Evolutionary conservation across 345 rosid genomes (phyloP).

Genomic region (Camelina laxa): DNA sequence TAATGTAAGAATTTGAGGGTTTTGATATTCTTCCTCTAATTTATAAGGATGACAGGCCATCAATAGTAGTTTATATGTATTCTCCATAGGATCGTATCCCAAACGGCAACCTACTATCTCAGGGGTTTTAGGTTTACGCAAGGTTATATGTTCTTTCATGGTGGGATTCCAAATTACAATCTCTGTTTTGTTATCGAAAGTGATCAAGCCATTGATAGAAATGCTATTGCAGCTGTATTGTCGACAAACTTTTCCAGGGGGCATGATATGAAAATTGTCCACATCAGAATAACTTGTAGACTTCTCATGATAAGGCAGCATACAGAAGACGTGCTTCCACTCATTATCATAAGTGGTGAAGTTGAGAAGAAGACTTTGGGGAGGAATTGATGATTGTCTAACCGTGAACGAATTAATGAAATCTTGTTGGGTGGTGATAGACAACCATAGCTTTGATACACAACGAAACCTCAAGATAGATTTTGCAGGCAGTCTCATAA

Average conservation of each 20-base stretch:
- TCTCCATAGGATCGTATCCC: neutral
- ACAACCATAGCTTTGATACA: neutral
- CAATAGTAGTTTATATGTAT: neutral
- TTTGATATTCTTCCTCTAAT: neutral
- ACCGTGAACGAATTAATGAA: neutral
- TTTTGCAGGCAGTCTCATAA: neutral
- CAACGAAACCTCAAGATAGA: neutral
- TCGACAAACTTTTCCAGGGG: neutral
- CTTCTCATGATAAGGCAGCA: neutral
- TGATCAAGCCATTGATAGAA: neutral
- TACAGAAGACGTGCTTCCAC: neutral
- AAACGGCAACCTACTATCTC: neutral
- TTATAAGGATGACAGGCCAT: neutral
- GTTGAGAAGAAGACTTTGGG: neutral
- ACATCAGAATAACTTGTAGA: neutral
- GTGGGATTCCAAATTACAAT: neutral
- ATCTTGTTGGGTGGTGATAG: neutral
- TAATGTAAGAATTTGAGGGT: neutral
- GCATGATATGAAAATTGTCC: neutral
- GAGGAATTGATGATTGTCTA: neutral
- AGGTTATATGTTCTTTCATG: neutral
- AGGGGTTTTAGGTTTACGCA: neutral
- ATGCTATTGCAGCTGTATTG: neutral
- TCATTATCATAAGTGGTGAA: neutral
- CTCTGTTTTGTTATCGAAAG: neutral